A percentile compares a stretch with the other conserved stretches of the same genome.
Conservation (phyloP, 306 rosid species). For the Prunus armeniaca region DNA sequence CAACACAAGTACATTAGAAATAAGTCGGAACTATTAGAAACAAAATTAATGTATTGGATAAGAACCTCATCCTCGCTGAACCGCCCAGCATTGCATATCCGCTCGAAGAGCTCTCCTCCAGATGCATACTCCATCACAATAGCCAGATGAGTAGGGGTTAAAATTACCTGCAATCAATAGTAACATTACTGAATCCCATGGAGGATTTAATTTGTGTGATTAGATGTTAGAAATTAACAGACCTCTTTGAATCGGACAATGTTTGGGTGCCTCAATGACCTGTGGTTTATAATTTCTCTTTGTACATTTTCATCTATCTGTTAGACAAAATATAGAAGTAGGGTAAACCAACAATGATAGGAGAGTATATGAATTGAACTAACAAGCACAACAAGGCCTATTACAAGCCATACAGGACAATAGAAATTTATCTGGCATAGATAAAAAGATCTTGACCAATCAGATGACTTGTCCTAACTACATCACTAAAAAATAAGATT, state of each 20-base stretch:
- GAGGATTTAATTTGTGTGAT: constrained; percentile 6
- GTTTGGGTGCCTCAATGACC: constrained; percentile 93
- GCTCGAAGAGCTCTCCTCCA: constrained; percentile 93
- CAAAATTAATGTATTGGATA: constrained; percentile 2
- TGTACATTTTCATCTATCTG: constrained; percentile 98
- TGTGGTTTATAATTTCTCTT: constrained; percentile 94
- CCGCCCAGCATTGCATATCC: constrained; percentile 98
- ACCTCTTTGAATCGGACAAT: constrained; percentile 97
- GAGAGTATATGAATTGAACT: not conserved
- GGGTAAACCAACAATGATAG: constrained; percentile 12
- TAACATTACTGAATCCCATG: constrained; percentile 6
- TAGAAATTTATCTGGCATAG: not conserved
- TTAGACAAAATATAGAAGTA: constrained; percentile 22
- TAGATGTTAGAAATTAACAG: constrained; percentile 17
- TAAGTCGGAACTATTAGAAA: constrained; percentile 18
- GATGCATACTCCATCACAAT: constrained; percentile 97
- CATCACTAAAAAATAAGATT: not conserved
- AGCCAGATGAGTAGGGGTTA: constrained; percentile 87
- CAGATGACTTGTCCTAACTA: not conserved
- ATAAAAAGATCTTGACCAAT: not conserved
- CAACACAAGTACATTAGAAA: constrained; percentile 28
- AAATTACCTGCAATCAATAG: constrained; percentile 58
- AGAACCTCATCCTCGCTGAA: constrained; percentile 95
- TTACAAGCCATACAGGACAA: constrained; percentile 4
- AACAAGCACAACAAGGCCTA: not conserved